Conservation (phyloP, 768 basidiomycete species). For the Suillus discolor region DNA sequence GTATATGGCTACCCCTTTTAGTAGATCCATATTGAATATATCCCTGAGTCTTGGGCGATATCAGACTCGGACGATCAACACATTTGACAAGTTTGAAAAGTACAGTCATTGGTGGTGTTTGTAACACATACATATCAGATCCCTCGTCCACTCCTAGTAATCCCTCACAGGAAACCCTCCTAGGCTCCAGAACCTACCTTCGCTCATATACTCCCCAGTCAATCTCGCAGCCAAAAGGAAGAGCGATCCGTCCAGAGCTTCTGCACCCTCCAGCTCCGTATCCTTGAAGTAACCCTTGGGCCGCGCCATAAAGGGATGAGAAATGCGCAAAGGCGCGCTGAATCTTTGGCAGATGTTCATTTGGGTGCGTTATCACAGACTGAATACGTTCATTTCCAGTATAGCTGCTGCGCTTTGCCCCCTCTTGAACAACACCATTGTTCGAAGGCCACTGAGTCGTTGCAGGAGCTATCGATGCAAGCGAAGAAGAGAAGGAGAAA, state of each 20-base stretch:
- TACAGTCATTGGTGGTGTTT: neutral
- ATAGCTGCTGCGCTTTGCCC: no score
- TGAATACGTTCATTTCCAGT: no score
- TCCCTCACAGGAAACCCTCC: constrained; percentile 24
- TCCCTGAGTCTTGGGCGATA: neutral
- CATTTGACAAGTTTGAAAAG: neutral
- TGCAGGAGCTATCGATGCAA: no score
- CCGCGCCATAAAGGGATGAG: constrained; percentile 31
- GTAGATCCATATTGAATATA: neutral
- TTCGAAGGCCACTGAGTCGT: no score
- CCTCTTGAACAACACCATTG: no score
- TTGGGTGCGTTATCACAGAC: constrained; percentile 36
- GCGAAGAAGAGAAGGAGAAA: no score
- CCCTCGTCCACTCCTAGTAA: neutral
- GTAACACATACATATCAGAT: constrained; percentile 11
- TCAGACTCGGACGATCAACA: neutral
- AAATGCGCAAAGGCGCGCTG: constrained; percentile 39
- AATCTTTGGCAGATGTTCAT: constrained; percentile 35
- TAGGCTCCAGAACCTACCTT: constrained; percentile 28
- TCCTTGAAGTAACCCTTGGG: constrained; percentile 28
- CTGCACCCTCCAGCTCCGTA: constrained; percentile 34
- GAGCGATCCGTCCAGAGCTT: constrained; percentile 37
- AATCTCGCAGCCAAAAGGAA: constrained; percentile 35
- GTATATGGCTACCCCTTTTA: neutral
- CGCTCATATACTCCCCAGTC: constrained; percentile 33